Conservation (phyloP, 225 moss, liverwort and hornwort genomes). For the Asterella californica region DNA sequence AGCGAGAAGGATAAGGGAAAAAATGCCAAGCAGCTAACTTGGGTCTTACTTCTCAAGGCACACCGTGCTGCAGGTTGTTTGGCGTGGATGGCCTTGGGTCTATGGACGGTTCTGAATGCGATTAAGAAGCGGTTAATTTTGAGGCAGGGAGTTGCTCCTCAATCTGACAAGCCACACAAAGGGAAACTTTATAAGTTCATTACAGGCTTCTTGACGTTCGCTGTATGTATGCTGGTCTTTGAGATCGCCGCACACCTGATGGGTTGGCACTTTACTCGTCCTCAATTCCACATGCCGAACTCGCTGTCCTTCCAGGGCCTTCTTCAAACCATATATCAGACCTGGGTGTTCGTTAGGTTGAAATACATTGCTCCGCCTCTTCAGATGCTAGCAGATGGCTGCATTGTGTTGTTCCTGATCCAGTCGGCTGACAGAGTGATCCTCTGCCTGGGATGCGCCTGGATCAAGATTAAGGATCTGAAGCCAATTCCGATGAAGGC, state of each 20-base stretch:
- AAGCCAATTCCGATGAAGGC: slow-evolving; percentile 67
- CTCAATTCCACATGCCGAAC: slow-evolving; percentile 45
- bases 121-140: slow-evolving; percentile 79
- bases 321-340: slow-evolving; percentile 64
- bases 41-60: slow-evolving; percentile 86
- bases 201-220: slow-evolving; percentile 58
- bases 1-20: slow-evolving; percentile 83
- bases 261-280: slow-evolving; percentile 77
- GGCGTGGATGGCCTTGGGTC: slow-evolving; percentile 78
- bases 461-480: slow-evolving; percentile 64
- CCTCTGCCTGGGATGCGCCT: slow-evolving; percentile 78
- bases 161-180: slow-evolving; percentile 58
- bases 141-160: slow-evolving; percentile 56
- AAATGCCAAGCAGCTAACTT: slow-evolving; percentile 96
- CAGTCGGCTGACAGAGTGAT: slow-evolving; percentile 83
- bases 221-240: slow-evolving; percentile 62
- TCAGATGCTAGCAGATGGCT: slow-evolving; percentile 76
- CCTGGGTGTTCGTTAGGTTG: slow-evolving; percentile 62
- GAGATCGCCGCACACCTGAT: slow-evolving; percentile 69
- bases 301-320: slow-evolving; percentile 58
- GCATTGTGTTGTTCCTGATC: slow-evolving; percentile 86
- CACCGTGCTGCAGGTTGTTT: slow-evolving; percentile 92
- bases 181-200: slow-evolving; percentile 79
- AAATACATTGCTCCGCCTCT: slow-evolving; percentile 81
- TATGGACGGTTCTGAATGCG: slow-evolving; percentile 80